Evolutionary conservation across 768 basidiomycete genomes (phyloP).

Genomic region (Boletus reticulatus): DNA sequence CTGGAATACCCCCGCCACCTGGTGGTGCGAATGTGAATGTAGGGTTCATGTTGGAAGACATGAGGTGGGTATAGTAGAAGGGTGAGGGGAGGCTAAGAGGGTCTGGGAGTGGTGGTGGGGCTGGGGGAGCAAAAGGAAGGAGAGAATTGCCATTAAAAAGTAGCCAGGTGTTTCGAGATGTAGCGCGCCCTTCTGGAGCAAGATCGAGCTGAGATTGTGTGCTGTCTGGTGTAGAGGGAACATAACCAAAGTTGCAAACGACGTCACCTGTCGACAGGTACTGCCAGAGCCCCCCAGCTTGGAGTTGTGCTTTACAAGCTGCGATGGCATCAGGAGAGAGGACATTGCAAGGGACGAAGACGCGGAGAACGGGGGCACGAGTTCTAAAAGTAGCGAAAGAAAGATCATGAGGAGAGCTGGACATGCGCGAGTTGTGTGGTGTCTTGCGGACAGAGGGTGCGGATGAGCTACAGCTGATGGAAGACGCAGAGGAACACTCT

Average conservation of each 20-base stretch:
- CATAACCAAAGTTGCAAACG: conserved; percentile 77
- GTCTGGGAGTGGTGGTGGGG: conserved; percentile 48
- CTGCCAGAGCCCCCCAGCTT: conserved; percentile 65
- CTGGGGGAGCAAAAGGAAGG: conserved; percentile 57
- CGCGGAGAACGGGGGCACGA: conserved; percentile 71
- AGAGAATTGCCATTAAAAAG: conserved; percentile 68
- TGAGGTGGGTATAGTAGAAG: conserved; percentile 72
- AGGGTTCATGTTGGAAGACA: conserved; percentile 34
- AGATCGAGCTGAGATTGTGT: conserved; percentile 23
- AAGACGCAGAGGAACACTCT: conserved; percentile 47
- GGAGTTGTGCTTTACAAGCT: conserved; percentile 66
- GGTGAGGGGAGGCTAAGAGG: conserved; percentile 70
- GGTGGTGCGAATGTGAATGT: conserved; percentile 28
- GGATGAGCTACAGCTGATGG: conserved; percentile 21
- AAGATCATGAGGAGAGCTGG: conserved; percentile 59
- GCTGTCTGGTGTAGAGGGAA: conserved; percentile 44
- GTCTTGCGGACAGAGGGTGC: conserved; percentile 19
- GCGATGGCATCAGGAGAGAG: conserved; percentile 46
- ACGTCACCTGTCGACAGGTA: conserved; percentile 77
- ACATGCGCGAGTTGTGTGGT: conserved; percentile 10
- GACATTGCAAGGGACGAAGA: conserved; percentile 68
- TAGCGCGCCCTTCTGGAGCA: conserved; percentile 17
- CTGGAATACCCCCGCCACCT: conserved; percentile 37
- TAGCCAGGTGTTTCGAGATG: conserved; percentile 55
- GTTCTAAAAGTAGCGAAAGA: conserved; percentile 53